A percentile compares a stretch with the other conserved stretches of the same genome.
phyloP scores from a whole-genome alignment of 2,329 filamentous ascomycete species.

The Aspergillus ustus region DNA sequence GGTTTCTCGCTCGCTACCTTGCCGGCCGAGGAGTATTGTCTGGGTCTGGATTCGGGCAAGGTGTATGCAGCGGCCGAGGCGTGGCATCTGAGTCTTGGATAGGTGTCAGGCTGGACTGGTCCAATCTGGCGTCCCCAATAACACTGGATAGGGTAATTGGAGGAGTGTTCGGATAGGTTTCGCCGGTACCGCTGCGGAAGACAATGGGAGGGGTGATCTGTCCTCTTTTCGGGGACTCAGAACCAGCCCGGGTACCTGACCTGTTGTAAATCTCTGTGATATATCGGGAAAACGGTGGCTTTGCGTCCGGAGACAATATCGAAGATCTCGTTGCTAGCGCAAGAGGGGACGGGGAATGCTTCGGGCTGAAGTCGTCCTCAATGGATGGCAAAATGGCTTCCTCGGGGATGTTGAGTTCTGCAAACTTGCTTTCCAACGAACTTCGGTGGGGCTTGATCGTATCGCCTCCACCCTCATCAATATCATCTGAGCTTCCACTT shows the following conservation, averaged over 20 bases:
- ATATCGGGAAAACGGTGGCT: conserved; percentile 19
- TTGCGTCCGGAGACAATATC: conserved; percentile 10
- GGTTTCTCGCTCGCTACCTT: conserved; percentile 24
- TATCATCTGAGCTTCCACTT: conserved; percentile 27
- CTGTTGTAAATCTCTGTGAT: conserved; percentile 11
- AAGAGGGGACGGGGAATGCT: conserved; percentile 24
- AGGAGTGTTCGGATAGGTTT: conserved; percentile 24
- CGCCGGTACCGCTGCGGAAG: conserved; percentile 13
- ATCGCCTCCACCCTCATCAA: conserved; percentile 29
- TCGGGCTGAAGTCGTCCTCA: conserved; percentile 35
- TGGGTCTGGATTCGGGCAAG: conserved; percentile 30
- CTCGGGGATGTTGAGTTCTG: conserved; percentile 40
- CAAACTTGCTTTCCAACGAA: conserved; percentile 37
- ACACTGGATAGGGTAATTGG: conserved; percentile 28
- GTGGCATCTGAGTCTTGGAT: conserved; percentile 39
- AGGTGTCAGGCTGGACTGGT: conserved; percentile 26
- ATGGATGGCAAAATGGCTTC: conserved; percentile 34
- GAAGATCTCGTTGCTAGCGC: conserved; percentile 20
- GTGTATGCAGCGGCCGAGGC: conserved; percentile 37
- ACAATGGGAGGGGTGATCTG: conserved; percentile 39
- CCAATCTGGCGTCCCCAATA: conserved; percentile 20
- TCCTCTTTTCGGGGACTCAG: conserved; percentile 25
- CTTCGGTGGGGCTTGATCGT: conserved; percentile 28
- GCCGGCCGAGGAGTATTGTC: conserved; percentile 34
- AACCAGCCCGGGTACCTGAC: conserved; percentile 11